Conservation (phyloP, 768 basidiomycete species). For the Agrocybe chaxingu region DNA sequence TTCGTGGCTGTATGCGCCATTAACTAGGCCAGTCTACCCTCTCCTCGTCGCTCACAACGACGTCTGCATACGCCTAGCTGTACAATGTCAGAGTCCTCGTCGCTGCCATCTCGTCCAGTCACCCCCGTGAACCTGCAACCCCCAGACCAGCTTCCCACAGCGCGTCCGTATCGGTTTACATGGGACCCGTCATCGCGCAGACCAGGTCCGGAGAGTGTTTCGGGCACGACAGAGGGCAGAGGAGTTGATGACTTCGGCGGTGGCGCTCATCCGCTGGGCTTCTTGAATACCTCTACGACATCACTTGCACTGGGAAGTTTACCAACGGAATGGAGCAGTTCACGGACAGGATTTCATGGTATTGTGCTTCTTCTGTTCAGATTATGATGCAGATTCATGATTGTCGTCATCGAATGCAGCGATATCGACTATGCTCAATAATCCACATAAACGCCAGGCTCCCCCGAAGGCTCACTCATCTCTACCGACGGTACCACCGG, state of each 20-base stretch:
- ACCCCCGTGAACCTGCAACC: constrained; percentile 46
- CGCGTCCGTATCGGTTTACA: constrained; percentile 68
- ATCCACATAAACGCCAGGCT: constrained; percentile 78
- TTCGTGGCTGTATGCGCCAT: constrained; percentile 9
- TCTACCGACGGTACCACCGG: constrained; percentile 67
- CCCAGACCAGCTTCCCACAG: constrained; percentile 33
- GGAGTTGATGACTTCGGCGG: constrained; percentile 61
- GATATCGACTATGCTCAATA: constrained; percentile 91
- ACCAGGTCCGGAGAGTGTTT: constrained; percentile 68
- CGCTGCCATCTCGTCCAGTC: constrained; percentile 55
- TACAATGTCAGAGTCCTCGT: constrained; percentile 45
- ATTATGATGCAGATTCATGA: background rate
- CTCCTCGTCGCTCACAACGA: background rate
- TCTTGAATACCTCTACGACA: constrained; percentile 48
- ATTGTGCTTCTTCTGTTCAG: constrained; percentile 19
- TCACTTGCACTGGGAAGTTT: constrained; percentile 46
- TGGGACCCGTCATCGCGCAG: constrained; percentile 63
- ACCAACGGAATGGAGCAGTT: constrained; percentile 74
- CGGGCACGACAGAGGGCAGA: constrained; percentile 68
- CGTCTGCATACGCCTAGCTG: constrained; percentile 6
- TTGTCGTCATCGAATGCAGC: constrained; percentile 41
- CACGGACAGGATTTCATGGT: constrained; percentile 89
- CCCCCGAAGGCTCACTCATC: constrained; percentile 87
- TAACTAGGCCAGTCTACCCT: background rate
- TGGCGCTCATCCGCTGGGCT: constrained; percentile 42